phyloP scores from a whole-genome alignment of 768 basidiomycete species.

The Phaffia tasmanica region DNA sequence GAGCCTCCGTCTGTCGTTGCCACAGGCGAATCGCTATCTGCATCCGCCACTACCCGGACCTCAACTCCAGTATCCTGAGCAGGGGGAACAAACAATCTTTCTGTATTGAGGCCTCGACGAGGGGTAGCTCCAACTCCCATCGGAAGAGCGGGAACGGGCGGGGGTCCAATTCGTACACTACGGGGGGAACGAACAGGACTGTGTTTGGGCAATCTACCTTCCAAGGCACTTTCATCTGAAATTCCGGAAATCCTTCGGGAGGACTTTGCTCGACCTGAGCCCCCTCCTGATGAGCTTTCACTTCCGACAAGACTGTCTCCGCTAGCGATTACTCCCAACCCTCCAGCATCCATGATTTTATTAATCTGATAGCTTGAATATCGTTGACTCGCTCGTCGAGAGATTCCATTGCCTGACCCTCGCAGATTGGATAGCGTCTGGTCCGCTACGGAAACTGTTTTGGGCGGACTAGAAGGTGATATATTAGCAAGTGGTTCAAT shows the following conservation, averaged over 20 bases:
- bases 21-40: no score
- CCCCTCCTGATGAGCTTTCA: not conserved
- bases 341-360: constrained; percentile 48
- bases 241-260: no score
- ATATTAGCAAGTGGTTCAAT: not conserved
- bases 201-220: no score
- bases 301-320: not conserved
- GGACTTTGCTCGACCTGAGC: no score
- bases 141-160: constrained; percentile 19
- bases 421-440: constrained; percentile 79
- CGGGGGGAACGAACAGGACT: not conserved
- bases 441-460: constrained; percentile 40
- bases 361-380: constrained; percentile 90
- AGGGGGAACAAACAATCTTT: no score
- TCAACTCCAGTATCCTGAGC: no score
- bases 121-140: not conserved
- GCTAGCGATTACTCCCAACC: constrained; percentile 7
- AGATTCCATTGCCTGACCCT: constrained; percentile 62
- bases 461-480: not conserved
- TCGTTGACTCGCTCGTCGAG: constrained; percentile 85
- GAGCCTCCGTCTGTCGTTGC: not conserved
- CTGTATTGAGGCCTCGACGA: no score
- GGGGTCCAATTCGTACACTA: not conserved
- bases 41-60: no score
- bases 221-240: no score